A percentile compares a stretch with the other conserved stretches of the same genome.
Evolutionary conservation across 208 protist species (phyloP).

Genomic region (Vickermania spadyakhi): DNA sequence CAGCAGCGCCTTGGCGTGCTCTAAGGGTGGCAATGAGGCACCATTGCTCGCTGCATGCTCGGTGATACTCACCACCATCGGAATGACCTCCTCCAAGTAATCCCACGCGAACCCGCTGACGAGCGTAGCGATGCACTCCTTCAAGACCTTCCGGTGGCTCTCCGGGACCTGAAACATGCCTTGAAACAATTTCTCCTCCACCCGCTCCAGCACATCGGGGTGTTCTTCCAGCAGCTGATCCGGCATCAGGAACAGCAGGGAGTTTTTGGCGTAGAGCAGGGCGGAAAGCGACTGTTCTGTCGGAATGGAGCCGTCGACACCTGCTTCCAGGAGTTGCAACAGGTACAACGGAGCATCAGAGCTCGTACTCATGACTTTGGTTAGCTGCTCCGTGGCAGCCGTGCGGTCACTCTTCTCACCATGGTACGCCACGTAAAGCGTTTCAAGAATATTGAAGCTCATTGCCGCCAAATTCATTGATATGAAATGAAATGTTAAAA

Average conservation of each 20-base stretch:
- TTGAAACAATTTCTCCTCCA: slow-evolving; percentile 54
- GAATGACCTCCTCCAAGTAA: slow-evolving; percentile 65
- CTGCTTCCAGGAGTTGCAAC: slow-evolving; percentile 46
- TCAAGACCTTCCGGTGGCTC: slow-evolving; percentile 56
- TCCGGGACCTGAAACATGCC: slow-evolving; percentile 42
- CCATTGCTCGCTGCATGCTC: slow-evolving; percentile 6
- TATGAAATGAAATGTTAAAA: too few species aligned
- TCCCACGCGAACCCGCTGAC: slow-evolving; percentile 74
- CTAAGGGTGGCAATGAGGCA: slow-evolving; percentile 3
- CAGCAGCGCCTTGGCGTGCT: slow-evolving; percentile 34
- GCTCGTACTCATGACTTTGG: slow-evolving; percentile 28
- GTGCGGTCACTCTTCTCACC: slow-evolving; percentile 68
- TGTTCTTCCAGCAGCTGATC: slow-evolving; percentile 24
- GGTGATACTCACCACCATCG: slow-evolving; percentile 22
- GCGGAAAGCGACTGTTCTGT: slow-evolving; percentile 62
- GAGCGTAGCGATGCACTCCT: slow-evolving; percentile 44
- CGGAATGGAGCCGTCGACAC: slow-evolving; percentile 30
- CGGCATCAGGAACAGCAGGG: slow-evolving; percentile 42
- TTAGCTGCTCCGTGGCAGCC: slow-evolving; percentile 45
- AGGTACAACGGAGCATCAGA: slow-evolving; percentile 35
- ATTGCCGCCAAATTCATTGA: too few species aligned
- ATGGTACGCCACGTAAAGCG: slow-evolving; percentile 68
- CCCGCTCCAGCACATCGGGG: slow-evolving; percentile 33
- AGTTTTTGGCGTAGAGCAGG: slow-evolving; percentile 83
- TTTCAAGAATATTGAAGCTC: slow-evolving; percentile 16